Evolutionary conservation across 2,329 filamentous ascomycete genomes (phyloP), one percentile per base, ranked within the genome.

Genomic region (Aspergillus spinulosporus): DNA sequence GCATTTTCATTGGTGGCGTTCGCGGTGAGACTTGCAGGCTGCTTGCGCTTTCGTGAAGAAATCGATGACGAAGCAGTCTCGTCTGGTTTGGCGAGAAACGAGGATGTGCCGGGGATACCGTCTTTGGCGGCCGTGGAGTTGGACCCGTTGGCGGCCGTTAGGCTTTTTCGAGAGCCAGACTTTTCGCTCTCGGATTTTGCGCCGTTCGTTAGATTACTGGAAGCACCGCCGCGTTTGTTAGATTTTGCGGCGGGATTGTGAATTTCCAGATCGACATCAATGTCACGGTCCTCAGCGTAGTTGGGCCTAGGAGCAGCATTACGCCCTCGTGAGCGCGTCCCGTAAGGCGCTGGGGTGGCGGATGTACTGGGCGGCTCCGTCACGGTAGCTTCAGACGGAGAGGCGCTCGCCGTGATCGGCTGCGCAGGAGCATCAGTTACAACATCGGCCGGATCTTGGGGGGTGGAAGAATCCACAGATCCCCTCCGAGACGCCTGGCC

Each of bases 201-300:
- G 52, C 68, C 68, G 56, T 72, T 74, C 47, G 64, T 59, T 29
- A 59, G 58, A 54, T 62, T 68, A 49, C 58, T 65, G 32, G 66
- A n/a, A 29, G 53, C 61, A 42, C 66, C 64, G 29, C 64, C 64
- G 42, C 69, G 65, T 60, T 76, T 74, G 47, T 69, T 61, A 21
- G 64, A 54, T 58, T 72, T 74, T 28, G 68, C 52, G 14, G 65
- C 60, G 36, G 70, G 67, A 58, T 66, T 63, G 15, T 66, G 60
- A 48, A 68, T 83, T 68, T 97, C 93, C 72, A 92, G 90, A 71
- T 97, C 94, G 74, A 90, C 86, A 68, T 97, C 93, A 64, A 92
- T 81, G 74, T 97, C 93, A 76, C 84, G 89, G 75, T 93, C 90
- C 77, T 99, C 94, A 49, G 94, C 93, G 75, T 99, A 99, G 76